These are phyloP conservation scores for Arabidopsis lyrata DNA, from an alignment of 441 rosid genomes.

Conservation along the genomic window DNA sequence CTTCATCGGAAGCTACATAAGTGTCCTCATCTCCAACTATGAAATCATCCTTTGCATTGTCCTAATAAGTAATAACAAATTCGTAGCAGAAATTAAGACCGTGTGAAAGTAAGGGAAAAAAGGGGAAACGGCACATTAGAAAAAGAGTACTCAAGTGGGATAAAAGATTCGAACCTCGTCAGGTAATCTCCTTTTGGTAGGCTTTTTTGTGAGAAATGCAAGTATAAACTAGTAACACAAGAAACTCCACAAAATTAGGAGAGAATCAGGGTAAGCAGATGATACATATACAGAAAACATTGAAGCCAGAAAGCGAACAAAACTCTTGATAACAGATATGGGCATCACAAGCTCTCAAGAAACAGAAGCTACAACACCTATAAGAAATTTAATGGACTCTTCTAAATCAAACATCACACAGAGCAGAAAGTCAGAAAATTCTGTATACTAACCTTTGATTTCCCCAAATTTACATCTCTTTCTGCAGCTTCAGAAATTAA, in stretches of 20 bases:
- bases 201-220: conserved; percentile 68
- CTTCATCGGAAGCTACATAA: conserved; percentile 53
- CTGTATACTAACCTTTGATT: conserved; percentile 66
- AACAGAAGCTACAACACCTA: conserved; percentile 28
- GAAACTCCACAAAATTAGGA: conserved; percentile 28
- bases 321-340: conserved; percentile 21
- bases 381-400: conserved; percentile 15
- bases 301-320: neutral
- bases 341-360: conserved; percentile 28
- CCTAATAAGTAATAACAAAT: conserved; percentile 48
- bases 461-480: conserved; percentile 59
- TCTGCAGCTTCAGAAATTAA: conserved; percentile 69
- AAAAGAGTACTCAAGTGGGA: conserved; percentile 10
- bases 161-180: conserved; percentile 64
- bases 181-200: conserved; percentile 53
- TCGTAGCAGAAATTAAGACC: conserved; percentile 30
- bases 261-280: conserved; percentile 13
- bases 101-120: conserved; percentile 10
- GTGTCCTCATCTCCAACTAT: conserved; percentile 74
- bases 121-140: conserved; percentile 22
- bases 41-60: conserved; percentile 52
- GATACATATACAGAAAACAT: conserved; percentile 3
- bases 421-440: conserved; percentile 14
- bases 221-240: conserved; percentile 65
- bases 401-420: conserved; percentile 25